Base-by-base conservation (phyloP, 768 basidiomycete genomes). In the Trametes cingulata region DNA sequence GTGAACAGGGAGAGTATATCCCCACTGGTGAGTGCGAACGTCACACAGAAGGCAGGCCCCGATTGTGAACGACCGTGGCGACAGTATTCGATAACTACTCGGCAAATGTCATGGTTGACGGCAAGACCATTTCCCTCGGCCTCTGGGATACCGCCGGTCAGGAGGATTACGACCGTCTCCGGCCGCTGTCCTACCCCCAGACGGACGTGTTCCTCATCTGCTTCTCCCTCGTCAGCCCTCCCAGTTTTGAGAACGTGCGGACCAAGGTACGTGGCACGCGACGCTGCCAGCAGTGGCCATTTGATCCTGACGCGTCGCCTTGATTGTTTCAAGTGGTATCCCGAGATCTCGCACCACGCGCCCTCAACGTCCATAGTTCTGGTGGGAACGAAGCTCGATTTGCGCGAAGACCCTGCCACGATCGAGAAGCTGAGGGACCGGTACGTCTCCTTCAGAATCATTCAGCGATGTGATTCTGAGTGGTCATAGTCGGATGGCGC, bases 131-230 rank as follows among this genome's bases (percentile, higher is more conserved):
- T 71, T 97, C 94, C 61, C 86, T 98, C 57, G 96, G 96, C 50
- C 81, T 99, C 57, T 99, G 97, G 97, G 97, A 99, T 83, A 99
- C 97, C n/a, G 97, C 97, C 36, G 97, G 97, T 66, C 97, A 99
- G 77, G 97, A 99, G 76, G 96, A 99, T 80, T 99, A 96, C 73
- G 94, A 96, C 78, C 90, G 97, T 43, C 90, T 99, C 67, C 88
- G 97, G 67, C 97, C 97, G 52, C 84, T 99, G 68, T 96, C 93
- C 64, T 99, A 99, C 78, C 97, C 97, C 24, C 97, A 98, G 77
- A 98, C 97, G 42, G 96, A 99, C 74, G 95, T 99, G 60, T 99
- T 99, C 80, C 81, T 99, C 77, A 95, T 99, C 73, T 99, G 97
- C 76, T 99, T 99, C 80, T 96, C 94, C 49, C 85, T 99, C 62